A percentile compares a stretch with the other conserved stretches of the same genome.
phyloP scores from a whole-genome alignment of 345 rosid species.

The Eucalyptus viminalis region DNA sequence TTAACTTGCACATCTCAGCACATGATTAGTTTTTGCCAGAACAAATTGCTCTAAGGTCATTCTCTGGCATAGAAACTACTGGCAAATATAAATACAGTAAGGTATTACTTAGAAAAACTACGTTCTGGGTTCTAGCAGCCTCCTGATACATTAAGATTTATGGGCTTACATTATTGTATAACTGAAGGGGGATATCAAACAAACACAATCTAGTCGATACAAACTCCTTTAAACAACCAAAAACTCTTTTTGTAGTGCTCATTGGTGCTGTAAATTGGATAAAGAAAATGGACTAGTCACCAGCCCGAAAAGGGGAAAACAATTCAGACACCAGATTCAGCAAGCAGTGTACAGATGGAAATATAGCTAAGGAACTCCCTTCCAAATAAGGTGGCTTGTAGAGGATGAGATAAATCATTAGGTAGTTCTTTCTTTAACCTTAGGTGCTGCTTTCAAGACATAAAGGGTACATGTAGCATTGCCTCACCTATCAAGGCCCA shows the following conservation, averaged over 20 bases:
- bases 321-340: neutral
- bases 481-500: slow-evolving; percentile 86
- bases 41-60: neutral
- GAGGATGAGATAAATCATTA: neutral
- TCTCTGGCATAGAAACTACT: neutral
- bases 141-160: neutral
- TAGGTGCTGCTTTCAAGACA: neutral
- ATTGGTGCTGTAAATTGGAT: neutral
- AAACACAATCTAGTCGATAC: neutral
- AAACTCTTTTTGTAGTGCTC: neutral
- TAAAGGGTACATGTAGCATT: neutral
- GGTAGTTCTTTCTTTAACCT: neutral
- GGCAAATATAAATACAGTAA: neutral
- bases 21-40: neutral
- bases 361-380: neutral
- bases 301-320: neutral
- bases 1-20: neutral
- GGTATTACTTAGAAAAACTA: neutral
- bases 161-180: neutral
- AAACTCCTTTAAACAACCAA: neutral
- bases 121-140: neutral
- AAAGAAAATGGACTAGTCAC: neutral
- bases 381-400: neutral
- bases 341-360: neutral
- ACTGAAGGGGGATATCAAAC: neutral